Conservation (phyloP, 768 basidiomycete species). For the Daedaleopsis sinensis region DNA sequence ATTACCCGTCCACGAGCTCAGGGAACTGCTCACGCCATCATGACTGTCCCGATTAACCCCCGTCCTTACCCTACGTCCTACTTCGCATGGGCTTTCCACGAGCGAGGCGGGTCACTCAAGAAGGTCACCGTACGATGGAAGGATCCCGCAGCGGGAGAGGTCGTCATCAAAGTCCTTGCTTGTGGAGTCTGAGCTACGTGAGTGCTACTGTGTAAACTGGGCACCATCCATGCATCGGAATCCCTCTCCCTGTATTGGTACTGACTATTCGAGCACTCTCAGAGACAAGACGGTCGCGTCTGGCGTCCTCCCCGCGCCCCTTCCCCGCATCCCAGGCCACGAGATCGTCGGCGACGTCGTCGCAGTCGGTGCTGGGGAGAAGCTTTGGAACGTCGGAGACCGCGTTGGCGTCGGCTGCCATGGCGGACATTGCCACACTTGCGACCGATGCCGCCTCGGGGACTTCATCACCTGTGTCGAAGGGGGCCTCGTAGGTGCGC, state of each 20-base stretch:
- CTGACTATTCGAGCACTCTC: not conserved
- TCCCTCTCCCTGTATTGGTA: too few relatives aligned
- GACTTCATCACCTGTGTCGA: slow-evolving; percentile 30
- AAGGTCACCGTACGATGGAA: slow-evolving; percentile 25
- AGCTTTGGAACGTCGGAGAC: slow-evolving; percentile 28
- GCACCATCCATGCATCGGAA: too few relatives aligned
- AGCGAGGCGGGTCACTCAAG: slow-evolving; percentile 21
- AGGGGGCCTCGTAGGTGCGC: slow-evolving; percentile 25
- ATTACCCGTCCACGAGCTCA: too few relatives aligned
- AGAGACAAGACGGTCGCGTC: not conserved
- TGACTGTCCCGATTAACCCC: not conserved
- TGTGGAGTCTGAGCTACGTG: slow-evolving; percentile 31
- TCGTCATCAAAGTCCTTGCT: slow-evolving; percentile 31
- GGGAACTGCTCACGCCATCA: not conserved
- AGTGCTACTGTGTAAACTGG: slow-evolving; percentile 9
- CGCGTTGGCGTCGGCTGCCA: slow-evolving; percentile 37
- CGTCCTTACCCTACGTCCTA: slow-evolving; percentile 19
- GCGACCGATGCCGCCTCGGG: not conserved
- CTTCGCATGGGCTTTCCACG: slow-evolving; percentile 22
- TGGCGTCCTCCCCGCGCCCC: not conserved
- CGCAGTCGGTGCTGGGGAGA: slow-evolving; percentile 24
- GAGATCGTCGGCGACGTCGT: slow-evolving; percentile 33
- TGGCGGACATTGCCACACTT: slow-evolving; percentile 29
- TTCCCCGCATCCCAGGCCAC: slow-evolving; percentile 31
- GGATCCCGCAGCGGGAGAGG: slow-evolving; percentile 21